phyloP scores from a whole-genome alignment of 2,329 filamentous ascomycete genomes.

The Dactylellina cionopaga region DNA sequence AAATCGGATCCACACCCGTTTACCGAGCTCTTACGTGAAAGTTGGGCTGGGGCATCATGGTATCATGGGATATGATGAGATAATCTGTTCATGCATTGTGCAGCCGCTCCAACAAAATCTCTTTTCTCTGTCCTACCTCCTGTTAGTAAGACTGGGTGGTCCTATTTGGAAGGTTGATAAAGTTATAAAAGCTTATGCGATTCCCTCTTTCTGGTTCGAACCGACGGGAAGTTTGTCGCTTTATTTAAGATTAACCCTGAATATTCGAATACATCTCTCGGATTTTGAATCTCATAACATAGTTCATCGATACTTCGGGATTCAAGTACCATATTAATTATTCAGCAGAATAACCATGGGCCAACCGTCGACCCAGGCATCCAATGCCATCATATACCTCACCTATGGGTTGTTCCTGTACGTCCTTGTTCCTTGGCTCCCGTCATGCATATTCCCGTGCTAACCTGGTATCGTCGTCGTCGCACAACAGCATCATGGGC shows the following conservation, averaged over 20 bases:
- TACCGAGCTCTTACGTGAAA: conserved; percentile 34
- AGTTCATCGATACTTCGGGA: neutral
- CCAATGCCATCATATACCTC: conserved; percentile 83
- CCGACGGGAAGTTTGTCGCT: conserved; percentile 22
- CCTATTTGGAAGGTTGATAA: conserved; percentile 15
- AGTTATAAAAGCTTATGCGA: conserved; percentile 45
- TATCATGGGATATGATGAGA: conserved; percentile 33
- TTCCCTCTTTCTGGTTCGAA: conserved; percentile 7
- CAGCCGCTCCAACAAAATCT: conserved; percentile 7
- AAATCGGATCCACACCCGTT: neutral
- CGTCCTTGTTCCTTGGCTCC: neutral
- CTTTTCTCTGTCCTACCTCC: conserved; percentile 2
- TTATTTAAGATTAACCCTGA: neutral
- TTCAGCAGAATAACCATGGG: conserved; percentile 68
- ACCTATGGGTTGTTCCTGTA: conserved; percentile 83
- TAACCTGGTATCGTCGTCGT: neutral
- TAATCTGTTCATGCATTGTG: conserved; percentile 2
- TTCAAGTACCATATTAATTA: neutral
- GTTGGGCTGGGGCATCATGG: too few species aligned
- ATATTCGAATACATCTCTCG: neutral
- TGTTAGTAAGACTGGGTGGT: neutral
- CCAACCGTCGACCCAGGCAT: conserved; percentile 77
- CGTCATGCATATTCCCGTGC: neutral
- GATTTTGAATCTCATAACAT: neutral
- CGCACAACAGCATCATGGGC: conserved; percentile 69